phyloP scores from a whole-genome alignment of 768 basidiomycete species.

The Mycena latifolia region DNA sequence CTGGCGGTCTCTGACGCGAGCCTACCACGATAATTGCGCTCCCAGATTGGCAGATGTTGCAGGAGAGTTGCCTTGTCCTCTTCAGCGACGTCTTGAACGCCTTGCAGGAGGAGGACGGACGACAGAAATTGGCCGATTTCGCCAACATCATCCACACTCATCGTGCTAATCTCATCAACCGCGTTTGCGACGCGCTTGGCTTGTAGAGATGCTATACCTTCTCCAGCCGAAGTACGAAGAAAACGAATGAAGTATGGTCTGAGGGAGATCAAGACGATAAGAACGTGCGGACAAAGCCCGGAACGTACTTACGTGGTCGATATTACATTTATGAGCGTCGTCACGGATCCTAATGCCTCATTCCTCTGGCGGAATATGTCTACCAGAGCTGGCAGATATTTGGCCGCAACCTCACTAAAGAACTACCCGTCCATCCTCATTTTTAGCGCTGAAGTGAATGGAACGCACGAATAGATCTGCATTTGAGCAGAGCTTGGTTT shows the following conservation, averaged over 20 bases:
- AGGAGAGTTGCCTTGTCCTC: constrained; percentile 49
- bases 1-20: constrained; percentile 49
- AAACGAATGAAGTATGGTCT: constrained; percentile 60
- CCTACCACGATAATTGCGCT: constrained; percentile 41
- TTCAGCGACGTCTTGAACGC: constrained; percentile 44
- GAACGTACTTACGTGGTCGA: constrained; percentile 47
- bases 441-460: not conserved
- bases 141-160: constrained; percentile 43
- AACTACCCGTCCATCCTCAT: not conserved
- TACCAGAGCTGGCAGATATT: constrained; percentile 49
- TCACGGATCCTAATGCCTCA: constrained; percentile 39
- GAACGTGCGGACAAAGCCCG: not conserved
- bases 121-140: constrained; percentile 56
- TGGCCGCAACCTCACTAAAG: constrained; percentile 51
- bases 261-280: not conserved
- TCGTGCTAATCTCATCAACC: constrained; percentile 33
- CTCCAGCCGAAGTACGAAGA: constrained; percentile 44
- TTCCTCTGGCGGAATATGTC: constrained; percentile 43
- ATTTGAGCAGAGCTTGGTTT: constrained; percentile 17
- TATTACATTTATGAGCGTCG: constrained; percentile 49
- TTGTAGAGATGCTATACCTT: constrained; percentile 50
- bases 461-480: constrained; percentile 28
- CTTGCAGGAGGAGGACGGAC: constrained; percentile 55
- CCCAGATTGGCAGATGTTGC: constrained; percentile 49
- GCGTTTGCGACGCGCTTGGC: constrained; percentile 49